phyloP scores from a whole-genome alignment of 331 rosid genomes.

The Cydonia oblonga region DNA sequence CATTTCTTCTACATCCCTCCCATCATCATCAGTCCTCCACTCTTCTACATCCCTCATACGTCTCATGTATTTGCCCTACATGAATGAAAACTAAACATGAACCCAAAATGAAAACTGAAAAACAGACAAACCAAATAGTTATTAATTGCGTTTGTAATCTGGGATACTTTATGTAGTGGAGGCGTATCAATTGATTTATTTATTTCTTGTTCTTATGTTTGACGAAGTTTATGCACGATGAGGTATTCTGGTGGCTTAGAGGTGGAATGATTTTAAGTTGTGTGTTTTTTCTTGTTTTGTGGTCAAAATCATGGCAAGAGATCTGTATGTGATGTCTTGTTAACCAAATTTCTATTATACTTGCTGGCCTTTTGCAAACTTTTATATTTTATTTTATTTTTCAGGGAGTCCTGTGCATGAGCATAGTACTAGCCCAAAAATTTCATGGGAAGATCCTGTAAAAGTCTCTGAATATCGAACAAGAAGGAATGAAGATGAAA shows the following conservation, averaged over 20 bases:
- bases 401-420: conserved; percentile 61
- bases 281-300: background rate
- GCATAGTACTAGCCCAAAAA: conserved; percentile 40
- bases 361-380: background rate
- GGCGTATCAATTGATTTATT: background rate
- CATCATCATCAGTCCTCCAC: too few species aligned
- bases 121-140: too few species aligned
- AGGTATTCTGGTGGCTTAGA: background rate
- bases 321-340: background rate
- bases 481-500: conserved; percentile 43
- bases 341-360: background rate
- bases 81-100: too few species aligned
- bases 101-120: too few species aligned
- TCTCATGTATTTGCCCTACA: too few species aligned
- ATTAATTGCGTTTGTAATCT: too few species aligned
- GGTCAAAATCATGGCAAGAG: background rate
- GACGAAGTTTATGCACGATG: background rate
- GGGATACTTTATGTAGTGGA: background rate
- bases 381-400: background rate
- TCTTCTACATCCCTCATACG: too few species aligned
- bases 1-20: too few species aligned
- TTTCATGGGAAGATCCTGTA: conserved; percentile 26
- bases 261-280: background rate
- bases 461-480: conserved; percentile 33
- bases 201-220: background rate